phyloP scores from a whole-genome alignment of 768 basidiomycete species.

The Lactarius sanguifluus region DNA sequence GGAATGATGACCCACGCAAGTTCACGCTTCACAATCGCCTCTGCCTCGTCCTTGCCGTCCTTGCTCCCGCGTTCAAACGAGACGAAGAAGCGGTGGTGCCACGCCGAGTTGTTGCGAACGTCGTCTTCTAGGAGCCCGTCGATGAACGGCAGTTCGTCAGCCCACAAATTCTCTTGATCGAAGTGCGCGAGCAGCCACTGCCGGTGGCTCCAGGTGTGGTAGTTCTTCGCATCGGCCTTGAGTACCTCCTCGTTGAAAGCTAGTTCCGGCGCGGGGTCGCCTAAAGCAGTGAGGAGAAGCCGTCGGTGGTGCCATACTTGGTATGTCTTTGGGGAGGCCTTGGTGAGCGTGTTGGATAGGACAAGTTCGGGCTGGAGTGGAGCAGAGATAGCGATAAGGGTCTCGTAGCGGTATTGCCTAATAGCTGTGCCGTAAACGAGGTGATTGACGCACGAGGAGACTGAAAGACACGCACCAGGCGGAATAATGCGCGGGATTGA shows the following conservation, averaged over 20 bases:
- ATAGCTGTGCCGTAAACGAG: slow-evolving; percentile 5
- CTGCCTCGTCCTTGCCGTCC: slow-evolving; percentile 60
- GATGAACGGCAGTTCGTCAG: slow-evolving; percentile 69
- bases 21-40: slow-evolving; percentile 64
- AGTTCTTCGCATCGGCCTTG: slow-evolving; percentile 86
- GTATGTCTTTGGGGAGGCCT: slow-evolving; percentile 87
- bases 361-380: slow-evolving; percentile 75
- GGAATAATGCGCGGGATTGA: slow-evolving; percentile 96
- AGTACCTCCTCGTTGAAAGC: slow-evolving; percentile 75
- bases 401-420: slow-evolving; percentile 96
- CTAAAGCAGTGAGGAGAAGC: slow-evolving; percentile 60
- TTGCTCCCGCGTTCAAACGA: slow-evolving; percentile 68
- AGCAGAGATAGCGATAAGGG: slow-evolving; percentile 64
- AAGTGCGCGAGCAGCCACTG: slow-evolving; percentile 93
- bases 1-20: slow-evolving; percentile 58
- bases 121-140: slow-evolving; percentile 71
- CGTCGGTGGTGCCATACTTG: slow-evolving; percentile 97
- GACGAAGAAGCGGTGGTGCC: slow-evolving; percentile 94
- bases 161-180: slow-evolving; percentile 70
- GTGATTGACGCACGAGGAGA: slow-evolving; percentile 3
- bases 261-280: slow-evolving; percentile 65
- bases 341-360: slow-evolving; percentile 86
- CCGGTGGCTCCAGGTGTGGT: slow-evolving; percentile 98
- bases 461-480: slow-evolving; percentile 67
- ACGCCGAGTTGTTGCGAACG: slow-evolving; percentile 94